These are phyloP conservation scores for Coniochaeta prunicola DNA, from an alignment of 2,329 filamentous ascomycete genomes.

Conservation along the genomic window DNA sequence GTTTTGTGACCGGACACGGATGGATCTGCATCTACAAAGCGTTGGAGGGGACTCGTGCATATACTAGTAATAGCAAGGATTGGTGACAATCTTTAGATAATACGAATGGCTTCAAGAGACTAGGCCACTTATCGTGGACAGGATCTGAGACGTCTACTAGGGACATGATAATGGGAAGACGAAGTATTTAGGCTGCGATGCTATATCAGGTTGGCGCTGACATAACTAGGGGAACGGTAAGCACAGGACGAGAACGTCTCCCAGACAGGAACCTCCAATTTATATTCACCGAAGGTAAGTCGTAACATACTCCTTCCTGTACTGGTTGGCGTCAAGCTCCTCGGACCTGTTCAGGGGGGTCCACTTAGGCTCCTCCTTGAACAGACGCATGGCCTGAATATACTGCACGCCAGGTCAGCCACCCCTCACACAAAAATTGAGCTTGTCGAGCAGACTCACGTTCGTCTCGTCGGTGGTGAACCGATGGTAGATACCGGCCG, in stretches of 20 bases:
- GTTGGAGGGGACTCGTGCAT: neutral
- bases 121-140: neutral
- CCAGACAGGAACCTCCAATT: neutral
- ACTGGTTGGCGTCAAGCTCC: constrained; percentile 72
- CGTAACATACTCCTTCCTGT: constrained; percentile 69
- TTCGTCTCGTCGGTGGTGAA: constrained; percentile 93
- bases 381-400: constrained; percentile 90
- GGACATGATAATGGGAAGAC: neutral
- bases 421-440: neutral
- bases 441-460: constrained; percentile 46
- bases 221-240: neutral
- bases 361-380: constrained; percentile 99
- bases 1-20: neutral
- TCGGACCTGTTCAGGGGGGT: constrained; percentile 77
- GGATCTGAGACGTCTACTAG: neutral
- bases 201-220: constrained; percentile 2
- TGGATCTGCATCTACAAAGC: neutral
- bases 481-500: constrained; percentile 91
- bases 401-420: constrained; percentile 49
- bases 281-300: constrained; percentile 27
- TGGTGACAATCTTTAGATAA: neutral
- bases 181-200: neutral
- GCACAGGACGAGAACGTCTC: neutral
- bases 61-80: constrained; percentile 1
- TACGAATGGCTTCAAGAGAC: neutral